Base-by-base conservation (phyloP, 139 green algal genomes). In the Volvox africanus region DNA sequence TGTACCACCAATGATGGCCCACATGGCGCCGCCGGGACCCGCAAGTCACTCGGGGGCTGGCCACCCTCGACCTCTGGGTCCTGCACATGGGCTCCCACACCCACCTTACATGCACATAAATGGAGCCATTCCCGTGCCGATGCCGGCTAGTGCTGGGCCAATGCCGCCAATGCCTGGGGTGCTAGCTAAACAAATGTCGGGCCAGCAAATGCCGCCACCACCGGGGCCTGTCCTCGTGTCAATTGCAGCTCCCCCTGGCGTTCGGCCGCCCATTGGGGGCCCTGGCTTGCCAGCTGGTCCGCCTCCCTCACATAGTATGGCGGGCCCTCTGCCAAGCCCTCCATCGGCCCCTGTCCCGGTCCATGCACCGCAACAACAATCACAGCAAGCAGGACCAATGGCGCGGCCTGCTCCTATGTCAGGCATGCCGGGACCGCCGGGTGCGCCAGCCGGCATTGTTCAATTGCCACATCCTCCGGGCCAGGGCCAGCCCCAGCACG, bases 81-180 rank as follows among this genome's bases (percentile, higher is more conserved):
- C 78, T 61, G 76, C 32, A 55, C 32, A 30, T 22, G 32, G 32
- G 55, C 78, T 37, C 37, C 69, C 69, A 24, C 73, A 36, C 37
- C 69, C 69, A 20, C 73, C 71, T 21, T 90, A 44, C 73, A 35
- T 83, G 30, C 86, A 83, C 86, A 30, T 83, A 2, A 90, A 90
- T 32, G 86, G 86, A 2, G 71, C 20, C 50, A 91, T 91, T 37
- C 87, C 73, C 13, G 37, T 88, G 21, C 82, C 82, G 32, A 61
- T 78, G 12, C 82, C 83, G 0, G 35, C 3, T 18, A 35, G 22
- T 18, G 81, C 30, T 1, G 81, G 81, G 16, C 55, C 61, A 1
- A 87, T 87, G 61, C 81, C 81, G 12, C 61, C 61, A 0, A 87
- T 76, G 80, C 24, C 20, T 22, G 26, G 50, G 50, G 50, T 73